Percentiles rank a stretch among this genome's conserved stretches.
Evolutionary conservation across 805 yeast genomes (phyloP).

Genomic region (Sugiyamaella americana): DNA sequence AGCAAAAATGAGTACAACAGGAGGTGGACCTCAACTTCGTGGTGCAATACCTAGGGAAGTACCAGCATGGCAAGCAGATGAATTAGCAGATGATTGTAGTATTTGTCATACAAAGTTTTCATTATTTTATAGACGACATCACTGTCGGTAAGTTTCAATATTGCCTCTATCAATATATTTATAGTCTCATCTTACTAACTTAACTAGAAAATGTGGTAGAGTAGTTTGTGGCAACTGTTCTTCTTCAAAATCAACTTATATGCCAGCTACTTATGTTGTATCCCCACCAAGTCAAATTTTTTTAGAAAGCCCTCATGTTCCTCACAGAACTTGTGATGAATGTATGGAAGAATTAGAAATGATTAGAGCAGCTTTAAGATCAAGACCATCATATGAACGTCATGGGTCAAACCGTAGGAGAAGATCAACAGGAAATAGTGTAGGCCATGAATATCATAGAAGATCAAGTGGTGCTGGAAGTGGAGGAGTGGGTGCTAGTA

Average conservation of each 20-base stretch:
- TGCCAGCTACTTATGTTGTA: slow-evolving; percentile 55
- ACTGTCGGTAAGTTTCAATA: slow-evolving; percentile 48
- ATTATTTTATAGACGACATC: slow-evolving; percentile 69
- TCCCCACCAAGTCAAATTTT: slow-evolving; percentile 45
- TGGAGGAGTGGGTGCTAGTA: background rate
- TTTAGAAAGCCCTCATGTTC: slow-evolving; percentile 46
- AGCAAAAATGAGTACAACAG: background rate
- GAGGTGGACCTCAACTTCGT: slow-evolving; percentile 2
- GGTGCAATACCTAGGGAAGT: slow-evolving; percentile 21
- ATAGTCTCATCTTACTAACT: background rate
- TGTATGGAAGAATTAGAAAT: slow-evolving; percentile 57
- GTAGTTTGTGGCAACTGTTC: slow-evolving; percentile 73
- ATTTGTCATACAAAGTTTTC: slow-evolving; percentile 50
- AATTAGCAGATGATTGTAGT: slow-evolving; percentile 45
- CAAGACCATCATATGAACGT: slow-evolving; percentile 4
- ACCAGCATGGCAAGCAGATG: slow-evolving; percentile 71
- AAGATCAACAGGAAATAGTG: background rate
- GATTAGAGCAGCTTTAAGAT: slow-evolving; percentile 20
- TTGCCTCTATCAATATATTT: slow-evolving; percentile 17
- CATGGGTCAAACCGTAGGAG: slow-evolving; percentile 1
- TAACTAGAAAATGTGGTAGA: slow-evolving; percentile 51
- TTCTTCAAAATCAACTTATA: slow-evolving; percentile 43
- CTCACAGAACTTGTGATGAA: slow-evolving; percentile 68
- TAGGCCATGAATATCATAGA: background rate
- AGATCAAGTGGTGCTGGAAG: background rate